Evolutionary conservation across 1,139 yeast species (phyloP), one percentile per base, ranked within the genome.

Genomic region (Wickerhamomyces sp.): DNA sequence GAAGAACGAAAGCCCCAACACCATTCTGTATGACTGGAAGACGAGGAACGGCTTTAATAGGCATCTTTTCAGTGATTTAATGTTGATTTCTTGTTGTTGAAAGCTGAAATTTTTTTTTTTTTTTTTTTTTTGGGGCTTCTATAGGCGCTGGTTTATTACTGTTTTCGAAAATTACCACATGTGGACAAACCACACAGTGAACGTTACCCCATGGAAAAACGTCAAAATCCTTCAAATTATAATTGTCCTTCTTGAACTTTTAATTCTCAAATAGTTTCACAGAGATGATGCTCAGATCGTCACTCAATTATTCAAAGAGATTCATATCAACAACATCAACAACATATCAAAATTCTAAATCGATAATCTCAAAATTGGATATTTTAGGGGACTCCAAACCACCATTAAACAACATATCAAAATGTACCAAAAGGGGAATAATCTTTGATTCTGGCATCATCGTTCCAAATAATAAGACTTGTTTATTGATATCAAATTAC

Each of bases 401-500:
- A 23, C 76, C 76, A 0, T 59, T 58, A 27, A 70, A 71, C 48
- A 68, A 71, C 48, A 69, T 78, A 34, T 79, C 75, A 49, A 68
- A 73, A 49, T 70, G 77, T 7, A 63, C 73, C 2, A 54, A 59
- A 14, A 70, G 75, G 49, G 73, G 80, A 1, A 71, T 78, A 41
- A 58, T 69, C 7, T 71, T 78, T 46, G 65, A 75, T 6, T 68
- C 69, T 38, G 76, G 79, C 15, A 64, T 68, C 27, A 59, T 69
- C 2, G 67, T 68, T 29, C 77, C 79, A 2, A 84, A 84, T 7
- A 72, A 71, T 51, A 64, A 67, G 23, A 55, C 65, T 2, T 74
- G 74, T 3, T 60, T 85, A n/a, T 66, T 86, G 31, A 53, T 86
- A 10, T 81, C 82, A 32, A 75, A 76, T 38, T 90, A 84, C 56